A percentile compares a stretch with the other conserved stretches of the same genome.
Evolutionary conservation across 2,329 filamentous ascomycete genomes (phyloP).

Genomic region (Neurospora sp.): DNA sequence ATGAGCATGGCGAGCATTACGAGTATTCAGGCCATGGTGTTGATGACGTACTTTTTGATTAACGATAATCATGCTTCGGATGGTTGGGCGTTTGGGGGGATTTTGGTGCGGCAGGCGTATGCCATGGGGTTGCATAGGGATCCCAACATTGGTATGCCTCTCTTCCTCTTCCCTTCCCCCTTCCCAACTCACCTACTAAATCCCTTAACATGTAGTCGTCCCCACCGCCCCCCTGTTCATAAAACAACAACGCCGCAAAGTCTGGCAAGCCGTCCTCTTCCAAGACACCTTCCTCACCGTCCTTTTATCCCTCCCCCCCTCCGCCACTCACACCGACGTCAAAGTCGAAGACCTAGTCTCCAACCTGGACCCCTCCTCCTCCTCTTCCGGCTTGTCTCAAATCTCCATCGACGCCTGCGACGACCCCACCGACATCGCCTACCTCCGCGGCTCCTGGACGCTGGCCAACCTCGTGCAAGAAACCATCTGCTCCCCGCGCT

Average conservation of each 20-base stretch:
- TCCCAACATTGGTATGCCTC: slow-evolving; percentile 54
- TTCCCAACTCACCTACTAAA: neutral
- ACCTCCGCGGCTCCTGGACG: slow-evolving; percentile 69
- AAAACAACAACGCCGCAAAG: slow-evolving; percentile 67
- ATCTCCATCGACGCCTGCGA: slow-evolving; percentile 50
- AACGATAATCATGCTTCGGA: slow-evolving; percentile 79
- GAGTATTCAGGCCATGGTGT: slow-evolving; percentile 69
- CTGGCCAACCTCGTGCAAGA: slow-evolving; percentile 70
- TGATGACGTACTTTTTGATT: slow-evolving; percentile 76
- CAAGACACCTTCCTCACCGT: slow-evolving; percentile 78
- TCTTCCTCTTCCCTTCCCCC: neutral
- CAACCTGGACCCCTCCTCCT: slow-evolving; percentile 26
- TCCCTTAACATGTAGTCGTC: slow-evolving; percentile 29
- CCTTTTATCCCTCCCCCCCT: slow-evolving; percentile 65
- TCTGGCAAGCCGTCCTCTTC: slow-evolving; percentile 73
- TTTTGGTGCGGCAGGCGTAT: slow-evolving; percentile 67
- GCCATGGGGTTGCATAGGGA: slow-evolving; percentile 74
- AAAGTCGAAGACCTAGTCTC: slow-evolving; percentile 63
- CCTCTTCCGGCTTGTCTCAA: slow-evolving; percentile 20
- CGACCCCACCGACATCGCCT: slow-evolving; percentile 56
- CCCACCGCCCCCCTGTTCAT: slow-evolving; percentile 59
- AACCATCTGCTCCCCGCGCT: slow-evolving; percentile 64
- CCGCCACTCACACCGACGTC: slow-evolving; percentile 70
- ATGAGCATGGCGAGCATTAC: slow-evolving; percentile 63
- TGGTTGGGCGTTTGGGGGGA: slow-evolving; percentile 72